Evolutionary conservation across 1,139 yeast species (phyloP), one percentile per base, ranked within the genome.

Genomic region (Pichia sp.): DNA sequence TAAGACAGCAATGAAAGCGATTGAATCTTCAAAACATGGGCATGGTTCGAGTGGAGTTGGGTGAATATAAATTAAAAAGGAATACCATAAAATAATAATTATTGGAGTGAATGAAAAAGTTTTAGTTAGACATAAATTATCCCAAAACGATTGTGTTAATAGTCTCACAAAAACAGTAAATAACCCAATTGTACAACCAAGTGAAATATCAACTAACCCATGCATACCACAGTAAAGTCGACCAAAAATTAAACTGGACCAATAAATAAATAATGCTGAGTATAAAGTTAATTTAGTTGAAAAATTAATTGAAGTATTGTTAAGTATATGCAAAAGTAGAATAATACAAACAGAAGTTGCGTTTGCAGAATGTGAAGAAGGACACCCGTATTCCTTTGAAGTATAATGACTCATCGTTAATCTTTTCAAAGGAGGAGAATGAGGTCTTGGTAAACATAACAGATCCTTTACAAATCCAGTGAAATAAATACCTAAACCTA

Each of bases 201-300:
- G 69, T 1, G 73, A 51, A 6, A 93, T 74, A 66, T 93, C 99
- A 34, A 87, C 70, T 56, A 87, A 80, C 2, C 99, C 99, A 69
- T 93, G 99, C 99, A 93, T 93, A 6, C 99, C 99, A 67, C 97
- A 91, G 69, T 93, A 93, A 9, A 93, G 67, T 53, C 99, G 74
- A 31, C 99, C 99, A 57, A 81, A 68, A 1, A 87, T 79, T 57
- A 93, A 73, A 13, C 95, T 82, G 29, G 74, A 56, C 63, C 83
- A 85, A 65, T 91, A 90, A 18, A 78, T 45, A 2, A 68, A 43
- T 10, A 38, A 68, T 59, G 16, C 67, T 45, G 2, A 59, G 49
- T 33, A 46, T 7, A 28, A 27, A 13, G 19, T 13, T 27, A n/a
- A 9, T n/a, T 43, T 50, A 25, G 18, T 18, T 29, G 29, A 18